A percentile compares a stretch with the other conserved stretches of the same genome.
Evolutionary conservation across 306 rosid species (phyloP).

Genomic region (Malus domestica): ASM211411v1 NC_041800.1:24470733-24471232

Average conservation of each 20-base stretch:
- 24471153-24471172: slow-evolving; percentile 17
- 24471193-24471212: slow-evolving; percentile 99
- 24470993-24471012: neutral
- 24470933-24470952: neutral
- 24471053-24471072: slow-evolving; percentile 8
- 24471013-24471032: slow-evolving; percentile 10
- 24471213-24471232: slow-evolving; percentile 79
- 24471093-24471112: neutral
- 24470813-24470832: too few species aligned
- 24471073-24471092: neutral
- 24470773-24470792: neutral
- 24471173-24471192: slow-evolving; percentile 99
- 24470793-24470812: too few species aligned
- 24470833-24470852: too few species aligned
- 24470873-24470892: neutral
- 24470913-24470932: neutral
- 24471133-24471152: neutral
- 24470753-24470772: neutral
- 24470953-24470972: neutral
- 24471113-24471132: neutral
- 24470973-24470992: neutral
- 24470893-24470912: neutral
- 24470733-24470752: neutral
- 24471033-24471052: neutral
- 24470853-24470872: too few species aligned